Percentiles rank a stretch among this genome's conserved stretches.
Conservation (phyloP, 306 rosid genomes). For the Cajanus cajan region DNA sequence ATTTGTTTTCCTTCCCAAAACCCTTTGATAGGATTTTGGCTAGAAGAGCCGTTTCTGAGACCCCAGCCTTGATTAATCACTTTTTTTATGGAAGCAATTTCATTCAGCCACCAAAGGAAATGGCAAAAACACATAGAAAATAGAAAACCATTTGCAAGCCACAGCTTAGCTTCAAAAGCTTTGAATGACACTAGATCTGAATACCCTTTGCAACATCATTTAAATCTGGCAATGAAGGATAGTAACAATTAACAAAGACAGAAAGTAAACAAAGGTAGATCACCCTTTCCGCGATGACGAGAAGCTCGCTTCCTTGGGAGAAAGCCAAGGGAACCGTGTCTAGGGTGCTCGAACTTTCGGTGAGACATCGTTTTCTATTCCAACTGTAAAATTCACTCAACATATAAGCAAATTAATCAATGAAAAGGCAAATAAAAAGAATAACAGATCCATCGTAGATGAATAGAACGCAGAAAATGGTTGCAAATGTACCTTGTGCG, state of each 20-base stretch:
- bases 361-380: slow-evolving; percentile 58
- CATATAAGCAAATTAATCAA: background rate
- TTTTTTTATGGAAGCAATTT: slow-evolving; percentile 42
- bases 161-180: background rate
- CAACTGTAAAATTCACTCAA: background rate
- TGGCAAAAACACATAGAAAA: background rate
- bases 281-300: slow-evolving; percentile 85
- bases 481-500: background rate
- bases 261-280: background rate
- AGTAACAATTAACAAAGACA: background rate
- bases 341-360: slow-evolving; percentile 85
- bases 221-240: background rate
- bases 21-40: slow-evolving; percentile 33
- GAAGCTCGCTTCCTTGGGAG: slow-evolving; percentile 82
- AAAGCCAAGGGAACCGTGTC: slow-evolving; percentile 90
- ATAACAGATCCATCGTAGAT: background rate
- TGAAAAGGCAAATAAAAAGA: background rate
- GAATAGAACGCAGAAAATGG: background rate
- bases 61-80: slow-evolving; percentile 80
- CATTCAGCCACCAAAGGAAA: slow-evolving; percentile 35
- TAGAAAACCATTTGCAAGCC: background rate
- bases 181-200: background rate
- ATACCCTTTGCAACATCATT: background rate
- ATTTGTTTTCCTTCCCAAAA: slow-evolving; percentile 54
- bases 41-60: slow-evolving; percentile 65